Evolutionary conservation across 2,329 filamentous ascomycete genomes (phyloP), one percentile per base, ranked within the genome.

Genomic region (Alternaria gansuensis): DNA sequence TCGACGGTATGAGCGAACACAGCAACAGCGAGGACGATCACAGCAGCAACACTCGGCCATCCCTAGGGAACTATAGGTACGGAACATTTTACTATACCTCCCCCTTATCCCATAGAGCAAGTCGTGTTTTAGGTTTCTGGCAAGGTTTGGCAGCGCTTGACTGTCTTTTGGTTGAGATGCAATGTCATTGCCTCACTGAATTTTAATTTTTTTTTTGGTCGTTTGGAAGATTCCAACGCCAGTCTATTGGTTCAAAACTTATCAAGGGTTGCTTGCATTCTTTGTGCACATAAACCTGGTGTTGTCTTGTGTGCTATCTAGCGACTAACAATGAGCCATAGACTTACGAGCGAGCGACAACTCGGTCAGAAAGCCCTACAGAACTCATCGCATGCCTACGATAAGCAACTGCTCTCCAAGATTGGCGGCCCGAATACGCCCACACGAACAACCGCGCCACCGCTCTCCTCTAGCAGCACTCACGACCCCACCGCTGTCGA

Each of bases 391-490:
- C 84, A 87, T 68, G 84, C 83, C 31, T 88, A 88, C 74, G 86
- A 88, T 68, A 84, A 87, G 71, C 84, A 86, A 61, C 76, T 88
- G 11, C 75, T 88, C 26, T 86, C 85, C 48, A 87, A 86, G 65
- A 88, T 88, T 58, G 85, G 85, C 31, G 86, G 86, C 45, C 82
- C 84, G 5, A 83, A 83, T 56, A 86, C 85, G 7, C 83, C 83
- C 26, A 82, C 84, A 17, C 79, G 83, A 49, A 78, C 70, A 5
- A 65, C 70, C 14, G 73, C 68, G 28, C 67, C 75, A 31, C 66
- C 70, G 7, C 71, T 75, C 31, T 44, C 51, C 28, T 75, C 75
- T 33, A 65, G 65, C 26, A 75, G 69, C 59, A 64, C 71, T 13
- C 75, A 78, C 60, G 76, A 79, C 28, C 40, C 66, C 31, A 69